Base-by-base conservation (phyloP, 2,329 filamentous ascomycete genomes). In the Calonectria honghensis region DNA sequence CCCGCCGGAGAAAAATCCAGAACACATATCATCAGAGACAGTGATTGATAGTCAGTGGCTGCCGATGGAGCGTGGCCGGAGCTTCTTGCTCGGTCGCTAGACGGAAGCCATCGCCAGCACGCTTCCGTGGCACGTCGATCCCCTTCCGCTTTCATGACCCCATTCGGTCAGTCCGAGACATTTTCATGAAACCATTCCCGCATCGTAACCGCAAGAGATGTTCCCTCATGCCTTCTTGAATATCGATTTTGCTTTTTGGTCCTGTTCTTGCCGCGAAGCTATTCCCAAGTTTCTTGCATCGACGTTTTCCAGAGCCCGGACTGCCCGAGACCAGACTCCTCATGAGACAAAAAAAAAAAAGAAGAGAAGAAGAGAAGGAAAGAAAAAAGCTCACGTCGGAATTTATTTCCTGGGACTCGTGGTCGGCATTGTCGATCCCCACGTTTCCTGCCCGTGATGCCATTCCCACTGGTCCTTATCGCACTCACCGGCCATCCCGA, bases 381-480 rank as follows among this genome's bases (percentile, higher is more conserved):
- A 24, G 24, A 24, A 48, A 7, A 18, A 48, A 20, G 13, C 57
- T 14, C 35, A 35, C n/a, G 11, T 37, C 10, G 57, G n/a, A 20
- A 39, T 61, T 37, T 37, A 61, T 61, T 24, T n/a, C 32, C n/a
- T 61, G 66, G 66, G 27, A n/a, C 35, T 41, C 18, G 35, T 31
- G 51, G 50, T 48, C 50, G 16, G 57, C n/a, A 35, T 57, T 27
- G 35, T 29, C 39, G 32, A 63, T 48, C 41, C 32, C 45, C 67
- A 59, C 41, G 59, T 51, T 59, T 70, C n/a, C 27, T 50, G n/a
- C 52, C 51, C 32, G 27, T 39, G 68, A 50, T 50, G 41, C 39
- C 68, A 63, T 63, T 63, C 54, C 41, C 68, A 70, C 68, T n/a
- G 31, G 37, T 54, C 35, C 48, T 52, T 41, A 54, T 66, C 63